Percentiles rank a stretch among this genome's conserved stretches.
Conservation (phyloP, 352 stramenopile genomes). For the Globisporangium uncinulatum region DNA sequence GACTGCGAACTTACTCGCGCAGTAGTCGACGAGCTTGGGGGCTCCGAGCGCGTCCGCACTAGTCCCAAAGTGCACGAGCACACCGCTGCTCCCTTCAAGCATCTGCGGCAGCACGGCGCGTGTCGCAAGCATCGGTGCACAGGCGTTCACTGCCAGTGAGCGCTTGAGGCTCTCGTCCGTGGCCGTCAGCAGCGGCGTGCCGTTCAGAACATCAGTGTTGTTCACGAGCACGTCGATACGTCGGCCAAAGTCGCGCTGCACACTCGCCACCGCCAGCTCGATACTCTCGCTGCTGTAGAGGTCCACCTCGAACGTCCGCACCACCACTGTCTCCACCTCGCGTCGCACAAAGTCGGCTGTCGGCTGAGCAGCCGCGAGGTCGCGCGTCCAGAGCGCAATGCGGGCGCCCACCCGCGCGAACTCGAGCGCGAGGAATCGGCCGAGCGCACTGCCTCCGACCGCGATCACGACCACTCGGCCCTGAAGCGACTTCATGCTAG, state of each 20-base stretch:
- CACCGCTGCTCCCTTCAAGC: conserved; percentile 22
- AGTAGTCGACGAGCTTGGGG: conserved; percentile 34
- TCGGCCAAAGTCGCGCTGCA: conserved; percentile 12
- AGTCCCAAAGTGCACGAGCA: conserved; percentile 31
- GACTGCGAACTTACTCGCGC: conserved; percentile 38
- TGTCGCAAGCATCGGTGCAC: conserved; percentile 29
- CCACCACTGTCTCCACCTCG: background rate
- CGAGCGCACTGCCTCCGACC: conserved; percentile 23
- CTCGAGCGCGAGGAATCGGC: conserved; percentile 20
- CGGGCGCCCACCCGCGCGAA: conserved; percentile 20
- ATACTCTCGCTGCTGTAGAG: conserved; percentile 15
- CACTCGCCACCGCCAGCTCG: conserved; percentile 5
- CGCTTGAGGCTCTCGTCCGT: conserved; percentile 19
- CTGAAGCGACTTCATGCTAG: conserved; percentile 13
- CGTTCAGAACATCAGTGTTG: conserved; percentile 40
- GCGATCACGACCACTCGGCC: conserved; percentile 34
- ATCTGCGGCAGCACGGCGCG: conserved; percentile 43
- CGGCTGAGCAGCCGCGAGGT: conserved; percentile 3
- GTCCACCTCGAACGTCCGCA: conserved; percentile 16
- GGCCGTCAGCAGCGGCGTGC: conserved; percentile 27
- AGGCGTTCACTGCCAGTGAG: conserved; percentile 31
- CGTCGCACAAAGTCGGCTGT: background rate
- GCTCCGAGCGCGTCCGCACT: conserved; percentile 26
- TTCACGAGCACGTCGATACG: conserved; percentile 37
- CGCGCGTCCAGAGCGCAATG: conserved; percentile 13